Evolutionary conservation across 805 yeast genomes (phyloP), one percentile per base, ranked within the genome.

Genomic region (Nadsonia fulvescens): DNA sequence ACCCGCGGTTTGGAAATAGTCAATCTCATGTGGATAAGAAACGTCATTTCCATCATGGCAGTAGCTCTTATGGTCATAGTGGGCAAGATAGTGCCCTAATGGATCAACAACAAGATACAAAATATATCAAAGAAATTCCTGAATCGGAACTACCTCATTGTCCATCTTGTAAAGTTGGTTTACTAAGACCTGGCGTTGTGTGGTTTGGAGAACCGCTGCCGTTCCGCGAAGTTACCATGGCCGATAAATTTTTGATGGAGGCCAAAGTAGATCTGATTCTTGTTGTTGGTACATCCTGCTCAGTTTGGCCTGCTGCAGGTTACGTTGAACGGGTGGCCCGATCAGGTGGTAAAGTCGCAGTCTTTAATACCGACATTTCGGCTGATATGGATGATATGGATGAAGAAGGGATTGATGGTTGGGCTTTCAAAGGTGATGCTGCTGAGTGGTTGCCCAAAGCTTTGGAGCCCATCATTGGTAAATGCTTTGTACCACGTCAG

Each of bases 141-240:
- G 62, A 51, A 24, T 42, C 47, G 1, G 67, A 66, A 2, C 55
- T 79, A 7, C 93, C 93, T 1, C 61, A 48, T 20, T 82, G 95
- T 44, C 93, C 93, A 0, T 51, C 51, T 7, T 82, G 95, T 43
- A 43, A 54, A n/a, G 59, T 56, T 4, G 73, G 71, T 0, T 43
- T 75, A 8, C 49, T 82, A 31, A 56, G 94, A 12, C 95, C 95
- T 0, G 93, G 89, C 0, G 91, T 82, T 3, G 83, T 81, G 5
- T 82, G 93, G 94, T 79, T 75, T 49, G 94, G 94, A n/a, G 95
- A 82, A 47, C 61, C 81, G 9, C 51, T 82, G 23, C 79, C 92
- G 0, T 46, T 77, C 29, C 51, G 51, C 24, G 61, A 59, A 8
- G 62, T 82, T 31, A 71, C 69, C 33, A 51, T 51, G 22, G 79